Percentiles rank a stretch among this genome's conserved stretches.
phyloP scores from a whole-genome alignment of 768 basidiomycete species.

The Collybiopsis confluens region DNA sequence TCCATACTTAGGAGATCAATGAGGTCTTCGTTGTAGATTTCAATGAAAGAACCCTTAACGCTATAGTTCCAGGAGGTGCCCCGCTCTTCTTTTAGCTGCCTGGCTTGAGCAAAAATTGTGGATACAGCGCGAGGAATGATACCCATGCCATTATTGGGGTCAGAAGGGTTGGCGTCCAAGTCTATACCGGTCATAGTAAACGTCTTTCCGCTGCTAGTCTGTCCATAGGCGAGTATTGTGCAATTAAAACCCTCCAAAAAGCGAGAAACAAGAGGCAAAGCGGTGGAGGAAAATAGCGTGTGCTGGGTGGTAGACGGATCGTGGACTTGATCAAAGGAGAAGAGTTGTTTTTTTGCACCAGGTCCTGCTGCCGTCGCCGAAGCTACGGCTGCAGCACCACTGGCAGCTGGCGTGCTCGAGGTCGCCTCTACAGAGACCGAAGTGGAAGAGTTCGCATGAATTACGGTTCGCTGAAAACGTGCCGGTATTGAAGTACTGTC shows the following conservation, averaged over 20 bases:
- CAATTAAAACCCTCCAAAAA: conserved; percentile 96
- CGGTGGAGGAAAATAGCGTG: conserved; percentile 80
- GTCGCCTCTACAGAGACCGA: conserved; percentile 81
- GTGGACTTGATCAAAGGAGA: conserved; percentile 94
- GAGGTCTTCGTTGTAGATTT: conserved; percentile 98
- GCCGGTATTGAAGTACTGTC: conserved; percentile 85
- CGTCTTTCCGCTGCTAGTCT: conserved; percentile 95
- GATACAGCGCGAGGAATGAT: conserved; percentile 94
- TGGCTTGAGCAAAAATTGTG: conserved; percentile 77
- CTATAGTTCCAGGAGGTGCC: conserved; percentile 70
- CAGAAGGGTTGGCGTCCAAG: conserved; percentile 81
- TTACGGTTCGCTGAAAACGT: conserved; percentile 88
- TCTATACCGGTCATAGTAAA: conserved; percentile 98
- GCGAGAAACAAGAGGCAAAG: conserved; percentile 78
- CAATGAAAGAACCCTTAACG: conserved; percentile 90
- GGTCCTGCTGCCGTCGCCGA: conserved; percentile 32
- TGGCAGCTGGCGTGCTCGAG: conserved; percentile 46
- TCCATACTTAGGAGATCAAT: conserved; percentile 87
- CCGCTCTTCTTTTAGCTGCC: conserved; percentile 73
- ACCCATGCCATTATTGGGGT: conserved; percentile 82
- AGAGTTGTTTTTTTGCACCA: conserved; percentile 74
- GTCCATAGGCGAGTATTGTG: conserved; percentile 96
- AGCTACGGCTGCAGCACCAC: conserved; percentile 46
- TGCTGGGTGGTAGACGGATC: conserved; percentile 81
- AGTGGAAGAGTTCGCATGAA: conserved; percentile 70